These are phyloP conservation scores for Astragalus membranaceus DNA, from an alignment of 306 rosid genomes.

Conservation along the genomic window DNA sequence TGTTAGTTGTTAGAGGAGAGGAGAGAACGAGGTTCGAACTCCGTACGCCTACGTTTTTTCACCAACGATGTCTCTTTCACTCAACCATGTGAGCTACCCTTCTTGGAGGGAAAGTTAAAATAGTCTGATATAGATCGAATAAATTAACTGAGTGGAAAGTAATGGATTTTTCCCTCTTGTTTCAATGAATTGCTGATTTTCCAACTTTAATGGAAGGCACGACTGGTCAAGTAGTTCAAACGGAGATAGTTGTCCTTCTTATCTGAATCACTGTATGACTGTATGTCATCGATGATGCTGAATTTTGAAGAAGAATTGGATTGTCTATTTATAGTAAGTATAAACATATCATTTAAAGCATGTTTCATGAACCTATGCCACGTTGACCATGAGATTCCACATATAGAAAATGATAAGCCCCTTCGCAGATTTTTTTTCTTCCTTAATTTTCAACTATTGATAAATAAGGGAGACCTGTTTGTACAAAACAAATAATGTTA, in stretches of 20 bases:
- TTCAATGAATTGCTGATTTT: background rate
- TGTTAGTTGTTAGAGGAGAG: no score
- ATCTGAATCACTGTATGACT: background rate
- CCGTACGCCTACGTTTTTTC: no score
- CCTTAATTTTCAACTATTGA: background rate
- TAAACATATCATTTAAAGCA: constrained; percentile 18
- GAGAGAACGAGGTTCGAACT: no score
- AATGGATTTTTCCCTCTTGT: background rate
- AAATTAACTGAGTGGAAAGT: background rate
- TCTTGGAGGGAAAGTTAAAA: no score
- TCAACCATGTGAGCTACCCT: no score
- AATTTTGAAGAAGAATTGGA: constrained; percentile 7
- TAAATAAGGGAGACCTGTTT: no score
- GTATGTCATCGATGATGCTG: background rate
- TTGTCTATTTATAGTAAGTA: constrained; percentile 23
- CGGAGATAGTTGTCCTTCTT: background rate
- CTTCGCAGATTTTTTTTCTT: background rate
- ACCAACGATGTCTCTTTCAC: no score
- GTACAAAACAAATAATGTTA: background rate
- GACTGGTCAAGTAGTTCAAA: background rate
- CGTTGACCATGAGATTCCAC: background rate
- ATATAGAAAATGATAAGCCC: constrained; percentile 14
- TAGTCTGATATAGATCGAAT: no score
- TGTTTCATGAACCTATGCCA: constrained; percentile 20
- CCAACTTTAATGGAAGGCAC: background rate